Conservation (phyloP, 2,329 filamentous ascomycete genomes). For the Colletotrichum abscissum region DNA sequence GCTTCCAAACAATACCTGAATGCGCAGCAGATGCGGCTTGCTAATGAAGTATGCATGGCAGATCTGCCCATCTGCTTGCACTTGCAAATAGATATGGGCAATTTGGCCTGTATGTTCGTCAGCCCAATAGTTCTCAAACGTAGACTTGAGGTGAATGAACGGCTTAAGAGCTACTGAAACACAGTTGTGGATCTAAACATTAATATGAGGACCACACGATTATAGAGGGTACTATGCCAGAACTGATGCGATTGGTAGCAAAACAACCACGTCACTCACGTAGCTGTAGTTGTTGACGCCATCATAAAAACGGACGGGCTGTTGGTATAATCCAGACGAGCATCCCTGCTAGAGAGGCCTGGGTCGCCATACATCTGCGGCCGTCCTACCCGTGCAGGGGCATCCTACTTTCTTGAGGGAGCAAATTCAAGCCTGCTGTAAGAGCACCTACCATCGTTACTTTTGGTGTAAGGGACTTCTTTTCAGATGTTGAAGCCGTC, state of each 20-base stretch:
- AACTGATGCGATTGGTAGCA: neutral
- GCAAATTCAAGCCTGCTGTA: neutral
- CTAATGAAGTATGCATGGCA: neutral
- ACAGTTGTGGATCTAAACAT: neutral
- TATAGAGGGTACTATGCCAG: neutral
- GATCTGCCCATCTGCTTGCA: neutral
- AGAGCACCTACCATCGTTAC: neutral
- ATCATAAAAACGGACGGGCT: neutral
- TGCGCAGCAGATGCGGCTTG: neutral
- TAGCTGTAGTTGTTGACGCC: neutral
- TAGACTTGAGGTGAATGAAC: neutral
- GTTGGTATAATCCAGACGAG: neutral
- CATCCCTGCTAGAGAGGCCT: neutral
- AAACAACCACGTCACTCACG: neutral
- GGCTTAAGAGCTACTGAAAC: neutral
- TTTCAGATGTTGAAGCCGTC: slow-evolving; percentile 62
- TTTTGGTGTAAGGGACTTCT: slow-evolving; percentile 6
- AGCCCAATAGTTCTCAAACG: neutral
- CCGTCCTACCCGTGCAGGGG: neutral
- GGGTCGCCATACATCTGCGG: neutral
- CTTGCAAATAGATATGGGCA: neutral
- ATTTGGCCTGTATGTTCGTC: neutral
- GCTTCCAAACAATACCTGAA: neutral
- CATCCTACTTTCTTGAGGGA: neutral
- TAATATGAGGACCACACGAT: neutral